Base-by-base conservation (phyloP, 345 rosid genomes). In the Eucalyptus urophylla region DNA sequence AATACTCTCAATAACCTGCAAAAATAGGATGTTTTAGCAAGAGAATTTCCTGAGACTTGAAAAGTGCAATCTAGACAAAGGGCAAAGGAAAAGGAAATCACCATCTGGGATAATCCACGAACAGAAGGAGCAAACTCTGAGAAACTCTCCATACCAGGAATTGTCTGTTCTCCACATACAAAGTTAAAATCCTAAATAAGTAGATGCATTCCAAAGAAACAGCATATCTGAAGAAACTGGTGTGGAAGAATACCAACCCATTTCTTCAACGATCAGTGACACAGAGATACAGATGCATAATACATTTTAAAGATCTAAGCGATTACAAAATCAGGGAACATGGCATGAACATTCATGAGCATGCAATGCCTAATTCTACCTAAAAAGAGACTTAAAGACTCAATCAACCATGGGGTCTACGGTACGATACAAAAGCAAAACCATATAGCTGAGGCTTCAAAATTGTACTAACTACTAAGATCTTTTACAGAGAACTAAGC, bases 51-150 rank as follows among this genome's bases (percentile, higher is more conserved):
- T 17, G 88, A 80, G 80, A 80, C 45, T 27, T 33, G 45, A 88
- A 81, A 14, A 27, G 72, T 43, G 47, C 51, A 89, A 58, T 37
- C 80, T 44, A 88, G 69, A 50, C 47, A 51, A 80, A 60, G 51
- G 45, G 86, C 15, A 7, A 76, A 76, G 85, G 29, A 76, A 37
- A 51, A 87, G 87, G 86, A 49, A 86, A 90, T 90, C 89, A 97
- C 99, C 99, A 98, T 94, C 92, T 98, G 99, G 29, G 99, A 97
- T 93, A 98, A 92, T 33, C 99, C 99, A 91, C 98, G 97, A 91
- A 90, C 90, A 81, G 94, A 92, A 67, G 95, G 89, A 89, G 92
- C 80, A 90, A 95, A 89, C 92, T 97, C 99, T 43, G 94, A 89
- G 51, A 89, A 94, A 90, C 89, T 94, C 90, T 96, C 99, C 96